Base-by-base conservation (phyloP, 1,139 yeast genomes). In the Geotrichum citri-aurantii region DNA sequence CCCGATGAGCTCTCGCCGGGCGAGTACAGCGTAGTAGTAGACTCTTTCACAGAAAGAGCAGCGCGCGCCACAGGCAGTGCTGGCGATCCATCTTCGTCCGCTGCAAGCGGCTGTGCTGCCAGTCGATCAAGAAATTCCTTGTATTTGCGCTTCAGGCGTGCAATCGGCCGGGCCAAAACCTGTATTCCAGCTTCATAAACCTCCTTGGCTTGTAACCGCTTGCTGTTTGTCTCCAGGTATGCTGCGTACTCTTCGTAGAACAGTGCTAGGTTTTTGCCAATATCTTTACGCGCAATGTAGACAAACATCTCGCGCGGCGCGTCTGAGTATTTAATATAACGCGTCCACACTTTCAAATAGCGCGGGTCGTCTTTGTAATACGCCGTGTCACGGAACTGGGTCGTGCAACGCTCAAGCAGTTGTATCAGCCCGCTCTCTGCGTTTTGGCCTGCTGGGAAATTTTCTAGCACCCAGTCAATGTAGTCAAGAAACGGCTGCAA, bases 191-290 rank as follows among this genome's bases (percentile, higher is more conserved):
- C 73, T 60, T 78, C 76, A 66, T 82, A 83, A 0, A 91, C 82
- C 55, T 81, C 81, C 3, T 77, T 75, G 0, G 97, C 96, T 64
- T 86, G 90, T 10, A 49, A 68, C 57, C 73, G 71, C 60, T 81
- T 78, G 24, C 80, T 81, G 33, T 74, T 74, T 12, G 77, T 63
- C 65, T 88, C 96, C 62, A 87, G 74, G 61, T 77, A 82, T 31
- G 77, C 77, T 2, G 96, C 92, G 73, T 88, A 91, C 63, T 84
- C 88, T 68, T 90, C 96, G 67, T 91, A 93, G 69, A 81, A 92
- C 24, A 83, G 68, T 0, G 97, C 84, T 58, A 89, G 75, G 50
- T 78, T 77, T 46, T 70, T 70, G 0, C 97, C 98, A 42, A 93
- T 89, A 56, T 80, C 83, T 65, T 86, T 86, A 61, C 88, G 81